These are phyloP conservation scores for Fusarium humuli DNA, from an alignment of 2,329 filamentous ascomycete species.

Conservation along the genomic window DNA sequence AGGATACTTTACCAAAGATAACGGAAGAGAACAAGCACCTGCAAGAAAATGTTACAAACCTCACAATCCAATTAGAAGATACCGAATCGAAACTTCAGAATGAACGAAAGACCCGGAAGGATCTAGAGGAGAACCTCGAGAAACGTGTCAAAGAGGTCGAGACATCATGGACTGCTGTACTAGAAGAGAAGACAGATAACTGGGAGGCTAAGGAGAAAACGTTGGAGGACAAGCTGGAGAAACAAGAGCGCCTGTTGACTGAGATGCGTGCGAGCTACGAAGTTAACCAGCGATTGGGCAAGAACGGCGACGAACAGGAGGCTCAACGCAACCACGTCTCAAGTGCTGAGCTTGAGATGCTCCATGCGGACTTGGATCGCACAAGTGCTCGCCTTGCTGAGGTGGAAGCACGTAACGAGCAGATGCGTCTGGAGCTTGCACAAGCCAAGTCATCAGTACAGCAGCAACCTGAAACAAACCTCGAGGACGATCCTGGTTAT, in stretches of 20 bases:
- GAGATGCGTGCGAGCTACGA: conserved; percentile 98
- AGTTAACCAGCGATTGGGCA: conserved; percentile 89
- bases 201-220: conserved; percentile 94
- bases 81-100: conserved; percentile 82
- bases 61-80: conserved; percentile 85
- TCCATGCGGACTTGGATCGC: conserved; percentile 89
- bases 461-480: conserved; percentile 67
- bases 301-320: conserved; percentile 71
- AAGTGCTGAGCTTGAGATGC: conserved; percentile 92
- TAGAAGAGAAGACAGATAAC: conserved; percentile 95
- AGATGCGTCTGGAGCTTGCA: conserved; percentile 88
- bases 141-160: conserved; percentile 89
- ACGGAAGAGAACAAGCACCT: conserved; percentile 89
- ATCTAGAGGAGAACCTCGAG: conserved; percentile 82
- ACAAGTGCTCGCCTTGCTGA: conserved; percentile 89
- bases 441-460: conserved; percentile 80
- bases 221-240: conserved; percentile 93
- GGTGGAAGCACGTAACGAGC: conserved; percentile 93
- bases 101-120: conserved; percentile 78
- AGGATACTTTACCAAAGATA: conserved; percentile 91
- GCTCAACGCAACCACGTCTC: conserved; percentile 75
- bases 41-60: conserved; percentile 78
- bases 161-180: conserved; percentile 86
- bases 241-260: conserved; percentile 89
- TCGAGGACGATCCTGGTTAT: conserved; percentile 91